phyloP scores from a whole-genome alignment of 352 stramenopile genomes.

The Globisporangium iwayamae region DNA sequence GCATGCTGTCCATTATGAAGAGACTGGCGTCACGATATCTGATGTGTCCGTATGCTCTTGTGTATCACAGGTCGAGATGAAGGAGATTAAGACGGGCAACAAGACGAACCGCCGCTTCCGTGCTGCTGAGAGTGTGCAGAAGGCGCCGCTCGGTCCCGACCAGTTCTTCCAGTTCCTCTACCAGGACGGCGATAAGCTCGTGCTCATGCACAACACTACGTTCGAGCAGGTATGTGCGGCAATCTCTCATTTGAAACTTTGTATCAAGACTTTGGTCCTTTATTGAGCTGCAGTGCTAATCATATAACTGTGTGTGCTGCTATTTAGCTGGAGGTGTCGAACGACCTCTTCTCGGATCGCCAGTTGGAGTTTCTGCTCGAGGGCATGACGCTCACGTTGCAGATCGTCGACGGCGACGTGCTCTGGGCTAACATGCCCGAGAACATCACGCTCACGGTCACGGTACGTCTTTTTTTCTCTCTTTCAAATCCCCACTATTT shows the following conservation, averaged over 20 bases:
- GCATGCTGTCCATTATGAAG: neutral
- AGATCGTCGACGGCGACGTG: constrained; percentile 83
- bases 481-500: neutral
- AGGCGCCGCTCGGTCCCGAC: constrained; percentile 69
- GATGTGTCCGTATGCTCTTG: neutral
- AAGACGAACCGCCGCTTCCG: constrained; percentile 84
- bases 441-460: constrained; percentile 68
- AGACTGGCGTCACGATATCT: neutral
- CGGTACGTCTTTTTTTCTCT: constrained; percentile 24
- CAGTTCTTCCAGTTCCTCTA: constrained; percentile 84
- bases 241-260: too few species aligned
- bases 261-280: neutral
- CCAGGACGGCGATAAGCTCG: constrained; percentile 68
- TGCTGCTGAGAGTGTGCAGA: constrained; percentile 72
- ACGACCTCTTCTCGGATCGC: constrained; percentile 61
- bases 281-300: neutral
- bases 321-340: constrained; percentile 64
- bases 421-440: constrained; percentile 87
- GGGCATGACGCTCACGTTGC: constrained; percentile 75
- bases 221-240: constrained; percentile 66
- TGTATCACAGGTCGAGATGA: constrained; percentile 56
- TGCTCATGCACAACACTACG: constrained; percentile 79
- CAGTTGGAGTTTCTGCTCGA: constrained; percentile 79
- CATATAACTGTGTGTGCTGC: neutral
- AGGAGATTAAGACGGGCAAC: constrained; percentile 84